Evolutionary conservation across 2,329 filamentous ascomycete species (phyloP).

Genomic region (Fusarium nygamai): DNA sequence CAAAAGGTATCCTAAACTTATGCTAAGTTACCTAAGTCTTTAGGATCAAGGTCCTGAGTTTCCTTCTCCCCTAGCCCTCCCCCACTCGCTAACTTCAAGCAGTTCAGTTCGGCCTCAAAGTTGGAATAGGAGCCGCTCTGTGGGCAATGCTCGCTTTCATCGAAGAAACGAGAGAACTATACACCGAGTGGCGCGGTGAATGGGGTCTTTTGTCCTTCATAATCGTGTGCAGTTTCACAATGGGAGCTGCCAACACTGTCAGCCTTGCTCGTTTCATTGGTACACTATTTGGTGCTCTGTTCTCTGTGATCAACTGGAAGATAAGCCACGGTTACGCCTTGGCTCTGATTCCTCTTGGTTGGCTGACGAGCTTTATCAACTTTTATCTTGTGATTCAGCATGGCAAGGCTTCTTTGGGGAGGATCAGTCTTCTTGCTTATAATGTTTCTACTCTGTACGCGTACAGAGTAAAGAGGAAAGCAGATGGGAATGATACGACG

Average conservation of each 20-base stretch:
- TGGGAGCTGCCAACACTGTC: constrained; percentile 95
- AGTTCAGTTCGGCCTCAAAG: constrained; percentile 84
- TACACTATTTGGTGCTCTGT: constrained; percentile 81
- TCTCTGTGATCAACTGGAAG: constrained; percentile 82
- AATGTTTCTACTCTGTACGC: constrained; percentile 95
- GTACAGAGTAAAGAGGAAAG: constrained; percentile 83
- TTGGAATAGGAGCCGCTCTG: constrained; percentile 86
- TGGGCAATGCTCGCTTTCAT: constrained; percentile 93
- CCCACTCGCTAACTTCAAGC: constrained; percentile 45
- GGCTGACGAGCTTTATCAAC: constrained; percentile 81
- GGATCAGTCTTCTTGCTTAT: constrained; percentile 95
- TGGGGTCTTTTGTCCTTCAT: constrained; percentile 98
- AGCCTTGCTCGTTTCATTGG: constrained; percentile 86
- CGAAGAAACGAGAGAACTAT: constrained; percentile 77
- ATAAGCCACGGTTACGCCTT: constrained; percentile 78
- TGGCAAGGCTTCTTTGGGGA: constrained; percentile 88
- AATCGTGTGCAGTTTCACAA: constrained; percentile 99
- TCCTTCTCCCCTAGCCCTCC: neutral
- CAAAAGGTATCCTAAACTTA: neutral
- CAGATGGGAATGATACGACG: constrained; percentile 72
- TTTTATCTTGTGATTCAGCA: constrained; percentile 89
- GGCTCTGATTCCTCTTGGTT: constrained; percentile 80
- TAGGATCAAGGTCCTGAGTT: neutral
- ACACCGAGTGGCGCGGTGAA: constrained; percentile 90
- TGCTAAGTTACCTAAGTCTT: neutral